A percentile compares a stretch with the other conserved stretches of the same genome.
These are phyloP conservation scores for Penicillium oxalicum DNA, from an alignment of 2,329 filamentous ascomycete species.

Conservation along the genomic window DNA sequence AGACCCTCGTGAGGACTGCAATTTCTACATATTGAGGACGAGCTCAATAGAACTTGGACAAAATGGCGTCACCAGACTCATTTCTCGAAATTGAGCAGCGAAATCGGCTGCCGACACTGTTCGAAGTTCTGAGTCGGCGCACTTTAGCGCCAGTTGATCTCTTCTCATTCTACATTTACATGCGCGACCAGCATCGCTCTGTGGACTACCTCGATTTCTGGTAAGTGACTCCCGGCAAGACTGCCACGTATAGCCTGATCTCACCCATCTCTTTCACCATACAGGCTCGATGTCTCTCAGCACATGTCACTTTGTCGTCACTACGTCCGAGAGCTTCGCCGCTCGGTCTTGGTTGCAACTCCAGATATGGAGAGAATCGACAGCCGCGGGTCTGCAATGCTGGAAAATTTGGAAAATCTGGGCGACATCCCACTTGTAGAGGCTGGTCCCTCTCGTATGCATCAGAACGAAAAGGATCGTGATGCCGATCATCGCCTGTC, in stretches of 20 bases:
- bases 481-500: conserved; percentile 86
- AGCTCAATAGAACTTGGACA: conserved; percentile 4
- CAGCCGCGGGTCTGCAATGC: conserved; percentile 73
- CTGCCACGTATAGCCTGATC: not conserved
- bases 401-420: conserved; percentile 65
- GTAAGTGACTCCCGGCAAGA: conserved; percentile 48
- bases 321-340: conserved; percentile 89
- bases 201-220: conserved; percentile 99
- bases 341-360: conserved; percentile 87
- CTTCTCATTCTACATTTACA: conserved; percentile 99
- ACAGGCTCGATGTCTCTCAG: conserved; percentile 96
- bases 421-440: conserved; percentile 51
- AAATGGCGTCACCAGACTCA: conserved; percentile 27
- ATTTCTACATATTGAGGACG: conserved; percentile 5
- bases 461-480: conserved; percentile 62
- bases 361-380: conserved; percentile 77
- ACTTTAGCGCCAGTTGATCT: conserved; percentile 95
- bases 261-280: not conserved
- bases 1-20: conserved; percentile 13
- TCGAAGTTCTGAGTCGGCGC: conserved; percentile 88
- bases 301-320: conserved; percentile 96
- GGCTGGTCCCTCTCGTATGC: conserved; percentile 50
- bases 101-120: conserved; percentile 86
- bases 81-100: conserved; percentile 48
- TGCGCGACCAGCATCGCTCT: conserved; percentile 95